Evolutionary conservation across 352 stramenopile genomes (phyloP).

Genomic region (Globisporangium solare): DNA sequence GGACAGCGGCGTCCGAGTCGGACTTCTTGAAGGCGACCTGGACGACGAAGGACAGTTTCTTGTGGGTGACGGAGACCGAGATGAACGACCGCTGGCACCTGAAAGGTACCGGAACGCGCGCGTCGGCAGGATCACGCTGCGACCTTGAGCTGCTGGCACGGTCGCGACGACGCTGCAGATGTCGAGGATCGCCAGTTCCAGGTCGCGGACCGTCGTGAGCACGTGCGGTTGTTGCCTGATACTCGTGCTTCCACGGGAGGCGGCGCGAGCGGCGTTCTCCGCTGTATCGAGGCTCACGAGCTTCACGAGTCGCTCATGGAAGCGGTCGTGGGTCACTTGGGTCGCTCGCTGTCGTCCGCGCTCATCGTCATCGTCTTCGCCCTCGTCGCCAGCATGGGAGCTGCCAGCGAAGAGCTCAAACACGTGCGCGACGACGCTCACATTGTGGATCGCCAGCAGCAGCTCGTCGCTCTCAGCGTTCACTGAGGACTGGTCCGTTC

Average conservation of each 20-base stretch:
- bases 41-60: constrained; percentile 1
- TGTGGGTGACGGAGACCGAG: constrained; percentile 4
- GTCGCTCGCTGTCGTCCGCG: background rate
- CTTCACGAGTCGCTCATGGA: background rate
- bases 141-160: background rate
- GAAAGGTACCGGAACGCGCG: constrained; percentile 28
- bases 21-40: background rate
- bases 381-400: background rate
- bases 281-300: background rate
- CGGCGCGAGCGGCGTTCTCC: too few relatives aligned
- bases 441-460: constrained; percentile 8
- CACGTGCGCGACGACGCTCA: constrained; percentile 9
- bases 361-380: constrained; percentile 3
- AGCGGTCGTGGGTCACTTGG: constrained; percentile 5
- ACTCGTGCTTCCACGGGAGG: too few relatives aligned
- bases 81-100: background rate
- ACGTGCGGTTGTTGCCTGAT: background rate
- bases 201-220: constrained; percentile 23
- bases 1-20: background rate
- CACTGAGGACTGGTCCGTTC: background rate
- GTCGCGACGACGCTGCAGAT: constrained; percentile 22
- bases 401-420: constrained; percentile 15
- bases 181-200: constrained; percentile 33
- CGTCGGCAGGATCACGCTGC: constrained; percentile 19
- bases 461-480: background rate